Base-by-base conservation (phyloP, 2,329 filamentous ascomycete species). In the Xylariaceae sp. region DNA sequence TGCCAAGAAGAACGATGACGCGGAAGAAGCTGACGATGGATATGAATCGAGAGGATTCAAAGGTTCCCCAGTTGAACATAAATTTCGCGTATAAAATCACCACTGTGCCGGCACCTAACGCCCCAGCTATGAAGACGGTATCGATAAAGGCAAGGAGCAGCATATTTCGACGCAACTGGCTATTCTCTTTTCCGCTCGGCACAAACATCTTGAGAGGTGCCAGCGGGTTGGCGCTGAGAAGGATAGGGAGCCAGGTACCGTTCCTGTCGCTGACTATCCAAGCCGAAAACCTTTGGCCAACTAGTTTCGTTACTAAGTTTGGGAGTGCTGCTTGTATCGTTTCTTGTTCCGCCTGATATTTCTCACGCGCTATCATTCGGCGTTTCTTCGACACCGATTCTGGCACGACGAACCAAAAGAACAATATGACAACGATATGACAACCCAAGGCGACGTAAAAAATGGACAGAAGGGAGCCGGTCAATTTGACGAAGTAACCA, bases 21-120 rank as follows among this genome's bases (percentile, higher is more conserved):
- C 94, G 87, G 35, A 85, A 82, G 59, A 83, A 79, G 64, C 91
- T 96, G 44, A 91, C 79, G n/a, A 88, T 77, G 1, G 90, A 93
- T 48, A 96, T 82, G 70, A 92, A 97, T 13, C 85, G 79, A 37
- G 89, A 91, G 10, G 88, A 88, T 70, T 96, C 88, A 51, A 91
- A 80, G 32, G 86, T 92, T 41, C 84, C 82, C 94, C 94, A 97
- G 48, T 81, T 78, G 67, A 96, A 97, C 63, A 85, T 82, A 64
- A 83, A 88, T 61, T 90, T 87, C 20, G 85, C 85, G 73, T 97
- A 99, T 49, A 96, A 82, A 50, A 97, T 80, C 16, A 94, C 79
- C 29, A 97, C 86, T n/a, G 87, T 84, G 57, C 91, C 85, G 0
- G 86, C 83, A 41, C 92, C 91, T 80, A 97, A 89, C 6, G 87